Base-by-base conservation (phyloP, 768 basidiomycete genomes). In the Inosperma sp. region DNA sequence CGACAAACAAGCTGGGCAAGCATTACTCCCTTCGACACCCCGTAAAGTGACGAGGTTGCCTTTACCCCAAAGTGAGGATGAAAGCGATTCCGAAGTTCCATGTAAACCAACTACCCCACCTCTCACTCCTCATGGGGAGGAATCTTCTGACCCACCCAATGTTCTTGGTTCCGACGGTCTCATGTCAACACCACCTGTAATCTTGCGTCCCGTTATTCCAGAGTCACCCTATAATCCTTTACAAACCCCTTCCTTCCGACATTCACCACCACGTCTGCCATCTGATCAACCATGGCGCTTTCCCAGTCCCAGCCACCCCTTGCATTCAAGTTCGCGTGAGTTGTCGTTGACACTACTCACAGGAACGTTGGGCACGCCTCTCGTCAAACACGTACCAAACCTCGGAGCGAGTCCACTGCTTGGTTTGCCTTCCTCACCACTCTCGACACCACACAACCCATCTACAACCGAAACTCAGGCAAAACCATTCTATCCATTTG, bases 241-340 rank as follows among this genome's bases (percentile, higher is more conserved):
- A 12, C 70, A 78, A 27, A 88, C 88, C 1, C 88, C 88, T 1
- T 78, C 86, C 4, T 89, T 89, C 65, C 80, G 84, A 31, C 86
- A 89, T 65, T 87, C 85, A 8, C 84, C 86, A 14, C 78, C 83
- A 1, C 83, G 80, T 8, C 78, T 84, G 19, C 85, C 86, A 5
- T 86, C 83, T 14, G 83, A 87, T 58, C 87, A 88, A 53, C 88
- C 88, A 3, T 90, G 88, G 88, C 80, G 85, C 30, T 87, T 82
- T 61, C 81, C 84, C 7, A 89, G 86, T 59, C 86, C 86, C 9
- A 86, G 83, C 50, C 86, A 90, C 59, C 86, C 86, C 2, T 67
- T 88, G 34, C 83, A 88, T 64, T 82, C 80, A 14, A 75, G 68
- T 31, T 75, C 79, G 13, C 78, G 80, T 29, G 83, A 88, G 50